phyloP scores from a whole-genome alignment of 495 filamentous ascomycete species.

The Penicillium riverlandense region DNA sequence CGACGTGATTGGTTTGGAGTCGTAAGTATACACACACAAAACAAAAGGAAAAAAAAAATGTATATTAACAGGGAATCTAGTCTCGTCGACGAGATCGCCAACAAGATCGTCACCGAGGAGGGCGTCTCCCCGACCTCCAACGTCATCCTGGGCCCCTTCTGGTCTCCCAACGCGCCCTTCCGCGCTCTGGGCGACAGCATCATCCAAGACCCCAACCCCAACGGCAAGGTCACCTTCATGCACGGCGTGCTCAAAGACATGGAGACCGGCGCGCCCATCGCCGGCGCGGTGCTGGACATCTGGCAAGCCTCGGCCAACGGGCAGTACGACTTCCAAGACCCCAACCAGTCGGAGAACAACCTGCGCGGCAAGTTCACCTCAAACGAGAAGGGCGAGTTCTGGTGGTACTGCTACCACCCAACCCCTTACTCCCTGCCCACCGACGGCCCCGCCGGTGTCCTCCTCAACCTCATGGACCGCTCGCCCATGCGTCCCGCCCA shows the following conservation, averaged over 20 bases:
- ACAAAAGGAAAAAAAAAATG: conserved; percentile 2
- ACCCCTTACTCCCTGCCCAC: conserved; percentile 73
- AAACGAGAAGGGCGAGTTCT: conserved; percentile 69
- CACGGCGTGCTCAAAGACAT: conserved; percentile 69
- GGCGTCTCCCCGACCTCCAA: conserved; percentile 68
- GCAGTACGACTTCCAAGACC: conserved; percentile 87
- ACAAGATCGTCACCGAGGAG: conserved; percentile 67
- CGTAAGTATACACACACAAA: conserved; percentile 46
- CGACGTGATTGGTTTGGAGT: conserved; percentile 77
- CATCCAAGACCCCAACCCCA: conserved; percentile 57
- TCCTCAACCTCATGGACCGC: conserved; percentile 66
- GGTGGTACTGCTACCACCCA: conserved; percentile 76
- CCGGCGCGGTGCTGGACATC: conserved; percentile 68
- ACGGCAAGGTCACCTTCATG: conserved; percentile 64
- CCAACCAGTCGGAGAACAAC: conserved; percentile 71
- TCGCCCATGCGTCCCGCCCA: conserved; percentile 47
- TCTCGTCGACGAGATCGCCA: conserved; percentile 78
- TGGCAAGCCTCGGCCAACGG: conserved; percentile 83
- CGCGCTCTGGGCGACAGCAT: conserved; percentile 61
- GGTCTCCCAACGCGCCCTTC: conserved; percentile 77
- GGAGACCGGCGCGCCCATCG: conserved; percentile 63
- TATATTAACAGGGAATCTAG: conserved; percentile 23
- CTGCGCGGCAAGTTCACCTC: conserved; percentile 75
- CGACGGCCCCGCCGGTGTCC: conserved; percentile 64
- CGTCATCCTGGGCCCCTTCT: conserved; percentile 83